Percentiles rank a stretch among this genome's conserved stretches.
These are phyloP conservation scores for Novymonas esmeraldas DNA, from an alignment of 208 protist species.

Conservation along the genomic window DNA sequence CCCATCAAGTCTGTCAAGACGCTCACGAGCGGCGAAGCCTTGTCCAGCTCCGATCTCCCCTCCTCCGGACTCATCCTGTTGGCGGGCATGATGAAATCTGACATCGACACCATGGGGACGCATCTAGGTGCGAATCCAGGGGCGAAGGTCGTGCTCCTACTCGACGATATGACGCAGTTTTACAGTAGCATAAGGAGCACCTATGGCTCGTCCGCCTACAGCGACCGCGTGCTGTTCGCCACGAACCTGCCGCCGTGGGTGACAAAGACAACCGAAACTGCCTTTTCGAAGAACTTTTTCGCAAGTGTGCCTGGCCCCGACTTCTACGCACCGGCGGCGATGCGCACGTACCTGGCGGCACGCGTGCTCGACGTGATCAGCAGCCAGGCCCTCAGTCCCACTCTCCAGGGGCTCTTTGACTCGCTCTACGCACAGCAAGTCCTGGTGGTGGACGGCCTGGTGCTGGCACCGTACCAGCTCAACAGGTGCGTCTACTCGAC, in stretches of 20 bases:
- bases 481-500: slow-evolving; percentile 3
- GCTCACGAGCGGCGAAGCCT: not conserved
- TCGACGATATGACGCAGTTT: slow-evolving; percentile 19
- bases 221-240: slow-evolving; percentile 8
- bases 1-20: not conserved
- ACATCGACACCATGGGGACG: not conserved
- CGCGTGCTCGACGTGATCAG: slow-evolving; percentile 21
- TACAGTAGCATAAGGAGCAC: not conserved
- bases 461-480: slow-evolving; percentile 16
- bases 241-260: slow-evolving; percentile 27
- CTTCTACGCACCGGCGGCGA: slow-evolving; percentile 7
- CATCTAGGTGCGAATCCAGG: not conserved
- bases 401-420: not conserved
- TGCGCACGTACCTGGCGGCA: slow-evolving; percentile 22
- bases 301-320: not conserved
- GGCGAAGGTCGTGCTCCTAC: not conserved
- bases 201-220: not conserved
- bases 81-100: not conserved
- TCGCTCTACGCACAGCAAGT: slow-evolving; percentile 6
- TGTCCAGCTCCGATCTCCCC: not conserved
- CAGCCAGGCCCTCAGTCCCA: not conserved
- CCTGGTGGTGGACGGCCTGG: slow-evolving; percentile 13
- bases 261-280: not conserved
- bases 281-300: not conserved
- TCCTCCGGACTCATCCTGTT: not conserved